phyloP scores from a whole-genome alignment of 2,329 filamentous ascomycete species.

The Scytalidium sp. region DNA sequence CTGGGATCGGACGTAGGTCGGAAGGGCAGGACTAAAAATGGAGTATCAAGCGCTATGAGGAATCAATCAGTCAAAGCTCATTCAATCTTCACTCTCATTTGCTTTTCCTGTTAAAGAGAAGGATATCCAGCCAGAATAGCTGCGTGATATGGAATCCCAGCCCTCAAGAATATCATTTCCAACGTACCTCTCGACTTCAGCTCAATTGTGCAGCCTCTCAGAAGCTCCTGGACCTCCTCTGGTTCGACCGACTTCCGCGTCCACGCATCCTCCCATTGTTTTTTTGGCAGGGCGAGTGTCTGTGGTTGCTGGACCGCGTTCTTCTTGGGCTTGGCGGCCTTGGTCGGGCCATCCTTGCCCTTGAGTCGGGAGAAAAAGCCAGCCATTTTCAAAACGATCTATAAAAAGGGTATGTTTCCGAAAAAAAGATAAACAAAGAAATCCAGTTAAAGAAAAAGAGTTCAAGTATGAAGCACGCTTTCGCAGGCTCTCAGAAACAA shows the following conservation, averaged over 20 bases:
- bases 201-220: constrained; percentile 82
- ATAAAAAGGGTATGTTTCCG: neutral
- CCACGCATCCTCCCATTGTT: constrained; percentile 86
- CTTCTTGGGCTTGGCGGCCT: constrained; percentile 61
- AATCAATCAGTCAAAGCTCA: neutral
- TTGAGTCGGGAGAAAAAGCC: constrained; percentile 44
- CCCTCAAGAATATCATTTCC: constrained; percentile 2
- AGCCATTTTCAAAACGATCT: constrained; percentile 14
- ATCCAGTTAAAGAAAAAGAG: too few relatives aligned
- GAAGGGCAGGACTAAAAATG: constrained; percentile 92
- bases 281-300: constrained; percentile 59
- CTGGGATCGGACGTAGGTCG: constrained; percentile 90
- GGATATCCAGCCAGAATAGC: neutral
- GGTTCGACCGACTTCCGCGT: constrained; percentile 76
- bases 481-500: too few relatives aligned
- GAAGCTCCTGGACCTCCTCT: constrained; percentile 85
- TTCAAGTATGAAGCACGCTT: too few relatives aligned
- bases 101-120: neutral
- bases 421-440: too few relatives aligned
- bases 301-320: constrained; percentile 48
- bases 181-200: constrained; percentile 87
- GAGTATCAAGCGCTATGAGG: constrained; percentile 75
- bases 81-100: too few relatives aligned
- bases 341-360: constrained; percentile 65
- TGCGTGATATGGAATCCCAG: constrained; percentile 2